Conservation (phyloP, 208 protist genomes). For the Leishmania braziliensis region DNA sequence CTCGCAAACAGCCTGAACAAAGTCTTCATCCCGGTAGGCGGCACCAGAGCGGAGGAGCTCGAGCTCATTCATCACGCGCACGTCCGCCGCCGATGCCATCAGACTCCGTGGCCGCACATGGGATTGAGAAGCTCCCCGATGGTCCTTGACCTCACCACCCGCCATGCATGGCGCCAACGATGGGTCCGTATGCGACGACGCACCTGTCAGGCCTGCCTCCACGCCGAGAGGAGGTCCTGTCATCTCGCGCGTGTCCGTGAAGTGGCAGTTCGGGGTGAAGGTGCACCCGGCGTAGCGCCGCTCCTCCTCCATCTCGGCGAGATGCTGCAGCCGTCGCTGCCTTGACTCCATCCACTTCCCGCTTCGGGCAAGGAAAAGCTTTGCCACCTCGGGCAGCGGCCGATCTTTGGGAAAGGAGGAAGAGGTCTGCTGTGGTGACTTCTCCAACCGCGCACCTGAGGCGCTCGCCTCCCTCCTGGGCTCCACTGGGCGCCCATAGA, state of each 20-base stretch:
- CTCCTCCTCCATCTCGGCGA: constrained; percentile 25
- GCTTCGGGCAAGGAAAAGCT: constrained; percentile 45
- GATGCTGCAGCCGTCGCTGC: constrained; percentile 25
- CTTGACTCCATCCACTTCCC: constrained; percentile 42
- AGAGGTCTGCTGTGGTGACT: background rate
- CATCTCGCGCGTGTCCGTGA: background rate
- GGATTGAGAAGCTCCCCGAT: constrained; percentile 12
- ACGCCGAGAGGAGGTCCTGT: background rate
- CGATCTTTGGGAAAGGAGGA: background rate
- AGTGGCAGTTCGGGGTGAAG: constrained; percentile 31
- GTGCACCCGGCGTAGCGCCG: constrained; percentile 27
- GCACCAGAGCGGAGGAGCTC: constrained; percentile 60
- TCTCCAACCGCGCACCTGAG: background rate
- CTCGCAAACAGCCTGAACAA: constrained; percentile 31
- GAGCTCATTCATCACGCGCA: constrained; percentile 71
- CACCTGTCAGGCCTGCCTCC: background rate
- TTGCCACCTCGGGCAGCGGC: constrained; percentile 16
- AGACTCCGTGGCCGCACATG: constrained; percentile 31
- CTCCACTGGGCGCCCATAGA: constrained; percentile 39
- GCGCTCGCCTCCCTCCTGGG: background rate
- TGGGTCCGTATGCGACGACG: background rate
- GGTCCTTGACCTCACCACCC: background rate
- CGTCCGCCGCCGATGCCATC: constrained; percentile 55
- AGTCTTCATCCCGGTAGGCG: constrained; percentile 38
- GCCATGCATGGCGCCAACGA: background rate